These are phyloP conservation scores for Stentor coeruleus DNA, from an alignment of 73 alveolate genomes.

Conservation along the genomic window DNA sequence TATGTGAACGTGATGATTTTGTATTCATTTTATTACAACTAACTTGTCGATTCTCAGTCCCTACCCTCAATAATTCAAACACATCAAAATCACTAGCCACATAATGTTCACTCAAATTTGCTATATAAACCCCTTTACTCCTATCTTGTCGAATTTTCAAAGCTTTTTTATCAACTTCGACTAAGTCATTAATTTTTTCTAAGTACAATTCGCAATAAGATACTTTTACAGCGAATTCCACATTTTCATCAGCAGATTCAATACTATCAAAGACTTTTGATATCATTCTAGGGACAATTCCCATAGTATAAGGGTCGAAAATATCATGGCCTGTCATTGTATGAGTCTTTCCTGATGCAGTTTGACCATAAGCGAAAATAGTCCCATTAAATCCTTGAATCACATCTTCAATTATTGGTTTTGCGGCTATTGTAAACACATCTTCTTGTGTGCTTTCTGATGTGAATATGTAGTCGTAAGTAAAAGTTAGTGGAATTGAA, in stretches of 20 bases:
- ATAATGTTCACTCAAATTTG: slow-evolving; percentile 74
- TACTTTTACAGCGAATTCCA: neutral
- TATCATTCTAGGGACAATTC: neutral
- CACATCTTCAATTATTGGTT: slow-evolving; percentile 71
- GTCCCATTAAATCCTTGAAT: slow-evolving; percentile 93
- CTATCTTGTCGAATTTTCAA: neutral
- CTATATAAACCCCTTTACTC: slow-evolving; percentile 56
- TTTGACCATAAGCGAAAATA: slow-evolving; percentile 92
- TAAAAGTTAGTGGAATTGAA: neutral
- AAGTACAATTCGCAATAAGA: neutral
- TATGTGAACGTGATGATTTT: slow-evolving; percentile 92
- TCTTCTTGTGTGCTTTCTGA: neutral
- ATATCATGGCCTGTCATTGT: slow-evolving; percentile 87
- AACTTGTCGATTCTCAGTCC: slow-evolving; percentile 93
- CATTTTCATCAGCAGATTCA: too few species aligned
- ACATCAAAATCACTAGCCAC: slow-evolving; percentile 93
- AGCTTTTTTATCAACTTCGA: neutral
- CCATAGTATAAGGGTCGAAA: slow-evolving; percentile 51
- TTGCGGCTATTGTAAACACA: slow-evolving; percentile 41
- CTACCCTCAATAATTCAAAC: slow-evolving; percentile 90
- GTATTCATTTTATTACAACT: slow-evolving; percentile 92
- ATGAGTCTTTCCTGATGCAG: slow-evolving; percentile 96
- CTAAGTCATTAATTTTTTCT: neutral
- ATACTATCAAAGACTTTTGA: neutral
- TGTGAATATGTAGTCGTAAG: neutral